Evolutionary conservation across 2,329 filamentous ascomycete species (phyloP), one percentile per base, ranked within the genome.

Genomic region (Trichoderma sp.): DNA sequence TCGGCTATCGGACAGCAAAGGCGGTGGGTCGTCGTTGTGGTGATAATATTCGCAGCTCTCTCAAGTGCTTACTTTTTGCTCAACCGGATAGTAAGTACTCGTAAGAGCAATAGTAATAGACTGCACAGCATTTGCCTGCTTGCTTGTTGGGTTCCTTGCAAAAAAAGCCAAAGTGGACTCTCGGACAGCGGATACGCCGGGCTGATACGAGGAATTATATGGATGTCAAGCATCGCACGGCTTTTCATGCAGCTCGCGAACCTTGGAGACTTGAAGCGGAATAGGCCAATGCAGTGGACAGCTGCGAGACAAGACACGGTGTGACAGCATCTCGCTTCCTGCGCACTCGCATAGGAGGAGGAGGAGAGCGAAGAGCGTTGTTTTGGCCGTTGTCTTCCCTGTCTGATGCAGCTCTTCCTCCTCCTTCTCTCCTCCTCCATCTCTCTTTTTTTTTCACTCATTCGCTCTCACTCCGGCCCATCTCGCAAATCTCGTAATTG

Each of bases 301-400:
- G 62, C 57, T 69, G 34, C 36, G 56, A 61, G 57, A 69, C 66
- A 69, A 61, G 66, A 69, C 66, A 69, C 57, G 66, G 66, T 69
- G 66, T 69, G 66, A 69, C 66, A 18, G 39, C 66, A 21, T 36
- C 66, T 69, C 66, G 66, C 66, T 69, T 69, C 57, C 36, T 28
- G 61, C 26, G 57, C 56, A 12, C 65, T 68, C 53, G 15, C 53
- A 68, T 58, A 60, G 34, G 65, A 60, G 26, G 53, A 43, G 14
- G 32, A 11, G 12, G 32, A 36, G 34, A 60, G 26, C 15, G 26
- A 21, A 43, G 11, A 15, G 32, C 2, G 8, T 60, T 60, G 30
- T 14, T n/a, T 21, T 34, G 51, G 12, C 12, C 24, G 6, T 26
- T 56, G 21, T 26, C 26, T 43, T 47, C 26, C 14, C 39, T 30